Evolutionary conservation across 805 yeast genomes (phyloP).

Genomic region (Wickerhamiella dianesei): DNA sequence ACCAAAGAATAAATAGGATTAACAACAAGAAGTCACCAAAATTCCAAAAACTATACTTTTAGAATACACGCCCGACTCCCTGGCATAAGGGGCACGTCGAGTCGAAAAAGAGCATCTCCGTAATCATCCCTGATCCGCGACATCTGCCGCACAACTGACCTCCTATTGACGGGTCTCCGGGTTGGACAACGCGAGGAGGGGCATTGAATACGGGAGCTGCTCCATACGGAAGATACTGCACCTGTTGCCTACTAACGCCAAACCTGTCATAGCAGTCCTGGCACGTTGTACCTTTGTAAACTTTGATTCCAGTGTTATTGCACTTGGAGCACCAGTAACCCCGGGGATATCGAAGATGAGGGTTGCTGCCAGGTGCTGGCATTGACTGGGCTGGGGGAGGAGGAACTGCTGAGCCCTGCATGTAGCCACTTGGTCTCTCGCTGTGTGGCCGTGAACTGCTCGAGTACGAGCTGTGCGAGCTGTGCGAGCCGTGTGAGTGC

Average conservation of each 20-base stretch:
- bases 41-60: not conserved
- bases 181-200: slow-evolving; percentile 33
- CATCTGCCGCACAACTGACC: slow-evolving; percentile 64
- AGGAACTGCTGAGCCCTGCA: not conserved
- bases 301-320: slow-evolving; percentile 52
- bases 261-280: slow-evolving; percentile 53
- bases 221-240: slow-evolving; percentile 13
- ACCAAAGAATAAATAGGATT: too few relatives aligned
- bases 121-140: slow-evolving; percentile 46
- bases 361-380: slow-evolving; percentile 1
- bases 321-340: slow-evolving; percentile 52
- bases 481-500: too few relatives aligned
- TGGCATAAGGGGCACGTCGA: slow-evolving; percentile 50
- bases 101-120: slow-evolving; percentile 44
- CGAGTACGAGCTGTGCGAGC: too few relatives aligned
- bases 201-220: slow-evolving; percentile 21
- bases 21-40: not conserved
- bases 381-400: slow-evolving; percentile 5
- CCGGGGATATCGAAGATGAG: slow-evolving; percentile 46
- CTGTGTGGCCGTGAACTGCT: not conserved
- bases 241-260: slow-evolving; percentile 15
- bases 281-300: slow-evolving; percentile 47
- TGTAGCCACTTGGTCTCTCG: not conserved
- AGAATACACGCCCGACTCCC: slow-evolving; percentile 37
- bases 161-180: slow-evolving; percentile 70